Percentiles rank a stretch among this genome's conserved stretches.
Evolutionary conservation across 257 asterid genomes (phyloP).

Genomic region (Penstemon newberryi): DNA sequence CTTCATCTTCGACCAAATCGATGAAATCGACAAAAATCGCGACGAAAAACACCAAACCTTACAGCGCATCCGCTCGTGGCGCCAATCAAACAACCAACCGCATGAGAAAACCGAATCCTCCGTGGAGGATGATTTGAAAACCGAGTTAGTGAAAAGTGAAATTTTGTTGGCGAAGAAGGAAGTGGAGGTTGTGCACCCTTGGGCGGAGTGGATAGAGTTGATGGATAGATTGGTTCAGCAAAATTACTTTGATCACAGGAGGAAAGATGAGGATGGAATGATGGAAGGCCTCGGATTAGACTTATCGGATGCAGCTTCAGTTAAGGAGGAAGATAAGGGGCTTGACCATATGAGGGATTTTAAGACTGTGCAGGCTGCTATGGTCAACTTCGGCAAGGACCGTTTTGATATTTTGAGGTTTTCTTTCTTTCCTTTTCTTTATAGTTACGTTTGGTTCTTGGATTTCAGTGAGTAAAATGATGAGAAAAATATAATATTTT

Average conservation of each 20-base stretch:
- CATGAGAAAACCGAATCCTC: constrained; percentile 12
- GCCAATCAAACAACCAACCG: constrained; percentile 61
- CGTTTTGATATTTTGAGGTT: constrained; percentile 91
- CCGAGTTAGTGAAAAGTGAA: constrained; percentile 39
- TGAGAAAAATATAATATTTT: too few species aligned
- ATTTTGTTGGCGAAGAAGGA: constrained; percentile 34
- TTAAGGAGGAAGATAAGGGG: constrained; percentile 39
- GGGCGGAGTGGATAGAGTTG: constrained; percentile 94
- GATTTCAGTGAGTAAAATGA: too few species aligned
- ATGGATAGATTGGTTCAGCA: constrained; percentile 93
- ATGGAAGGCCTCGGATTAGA: constrained; percentile 67
- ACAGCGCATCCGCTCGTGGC: constrained; percentile 91
- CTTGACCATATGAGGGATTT: constrained; percentile 71
- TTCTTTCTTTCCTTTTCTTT: background rate
- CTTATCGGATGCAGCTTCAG: constrained; percentile 33
- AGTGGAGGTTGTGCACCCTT: constrained; percentile 86
- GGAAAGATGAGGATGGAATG: constrained; percentile 91
- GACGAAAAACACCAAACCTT: constrained; percentile 78
- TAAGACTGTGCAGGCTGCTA: constrained; percentile 74
- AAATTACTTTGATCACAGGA: constrained; percentile 87
- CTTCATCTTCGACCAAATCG: constrained; percentile 90
- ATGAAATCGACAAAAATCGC: constrained; percentile 65
- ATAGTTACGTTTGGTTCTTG: background rate
- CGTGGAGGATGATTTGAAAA: constrained; percentile 36
- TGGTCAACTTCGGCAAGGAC: constrained; percentile 76